Conservation (phyloP, 352 stramenopile species). For the Pythium brassicae region DNA sequence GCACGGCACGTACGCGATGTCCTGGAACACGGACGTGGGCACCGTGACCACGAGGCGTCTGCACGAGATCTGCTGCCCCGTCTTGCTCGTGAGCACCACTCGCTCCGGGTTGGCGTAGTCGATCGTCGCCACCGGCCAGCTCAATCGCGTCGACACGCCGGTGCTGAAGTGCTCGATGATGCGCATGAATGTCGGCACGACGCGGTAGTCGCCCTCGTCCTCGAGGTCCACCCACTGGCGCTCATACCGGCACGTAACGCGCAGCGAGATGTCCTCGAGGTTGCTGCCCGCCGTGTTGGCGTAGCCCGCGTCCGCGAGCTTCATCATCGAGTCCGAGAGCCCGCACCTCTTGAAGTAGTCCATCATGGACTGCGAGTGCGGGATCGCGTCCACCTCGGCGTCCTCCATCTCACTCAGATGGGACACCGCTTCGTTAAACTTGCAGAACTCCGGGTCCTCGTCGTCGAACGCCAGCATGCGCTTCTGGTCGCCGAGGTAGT, state of each 20-base stretch:
- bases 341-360: slow-evolving; percentile 66
- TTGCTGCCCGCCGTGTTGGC: slow-evolving; percentile 72
- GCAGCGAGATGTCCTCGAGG: slow-evolving; percentile 72
- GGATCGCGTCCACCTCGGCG: slow-evolving; percentile 54
- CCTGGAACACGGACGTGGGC: slow-evolving; percentile 67
- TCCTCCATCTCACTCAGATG: slow-evolving; percentile 61
- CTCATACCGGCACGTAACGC: slow-evolving; percentile 75
- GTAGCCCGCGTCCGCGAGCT: slow-evolving; percentile 74
- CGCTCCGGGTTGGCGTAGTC: slow-evolving; percentile 46
- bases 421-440: slow-evolving; percentile 63
- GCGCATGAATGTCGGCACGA: slow-evolving; percentile 63
- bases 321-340: slow-evolving; percentile 76
- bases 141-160: slow-evolving; percentile 42
- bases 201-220: slow-evolving; percentile 75
- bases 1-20: slow-evolving; percentile 63
- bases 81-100: slow-evolving; percentile 55
- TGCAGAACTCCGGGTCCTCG: slow-evolving; percentile 63
- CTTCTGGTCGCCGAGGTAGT: slow-evolving; percentile 85
- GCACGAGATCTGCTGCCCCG: slow-evolving; percentile 56
- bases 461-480: slow-evolving; percentile 74
- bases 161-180: slow-evolving; percentile 57
- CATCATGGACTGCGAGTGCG: slow-evolving; percentile 60
- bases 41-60: slow-evolving; percentile 66
- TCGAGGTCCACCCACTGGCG: slow-evolving; percentile 81
- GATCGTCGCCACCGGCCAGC: slow-evolving; percentile 52